Evolutionary conservation across 768 basidiomycete species (phyloP), one percentile per base, ranked within the genome.

Genomic region (Dentipellis fragilis): DNA sequence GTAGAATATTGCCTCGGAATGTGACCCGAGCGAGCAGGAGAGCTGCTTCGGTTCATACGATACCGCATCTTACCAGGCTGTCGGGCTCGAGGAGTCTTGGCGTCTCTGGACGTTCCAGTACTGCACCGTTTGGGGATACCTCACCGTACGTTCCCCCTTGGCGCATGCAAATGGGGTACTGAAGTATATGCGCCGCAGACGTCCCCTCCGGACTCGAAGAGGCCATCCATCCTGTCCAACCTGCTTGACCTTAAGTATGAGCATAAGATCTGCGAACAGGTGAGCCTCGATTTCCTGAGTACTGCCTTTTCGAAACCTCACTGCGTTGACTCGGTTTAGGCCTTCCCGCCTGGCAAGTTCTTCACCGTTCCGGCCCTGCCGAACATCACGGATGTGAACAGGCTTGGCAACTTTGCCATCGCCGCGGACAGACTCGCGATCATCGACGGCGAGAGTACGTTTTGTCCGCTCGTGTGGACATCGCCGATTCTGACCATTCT

Each of bases 71-170:
- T 93, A 80, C 68, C 75, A 77, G 61, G 72, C 75, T 16, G 79
- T 77, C 1, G 80, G 79, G 21, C 70, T 93, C 14, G 74, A 80
- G 52, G 80, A 91, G 64, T 79, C 78, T 1, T 97, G 94, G 94
- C 80, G 92, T 35, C 68, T 84, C 12, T 98, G 94, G 94, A 63
- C 73, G 6, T 96, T 93, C 76, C 94, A 92, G 72, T 89, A 89
- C 56, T 94, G 92, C 72, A 93, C 90, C 0, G 81, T 95, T 64
- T 97, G 95, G 95, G 95, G 93, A 2, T 99, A 91, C 69, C 93
- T 95, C 67, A 83, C 77, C 34, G 90, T 88, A 62, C 36, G 80
- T 56, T 9, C 29, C 19, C 16, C 37, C 22, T 36, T 34, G 29
- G 19, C 10, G 36, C n/a, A 9, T 16, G 16, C 12, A 35, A 10